A percentile compares a stretch with the other conserved stretches of the same genome.
These are phyloP conservation scores for Neurospora sp. DNA, from an alignment of 495 filamentous ascomycete species.

Conservation along the genomic window DNA sequence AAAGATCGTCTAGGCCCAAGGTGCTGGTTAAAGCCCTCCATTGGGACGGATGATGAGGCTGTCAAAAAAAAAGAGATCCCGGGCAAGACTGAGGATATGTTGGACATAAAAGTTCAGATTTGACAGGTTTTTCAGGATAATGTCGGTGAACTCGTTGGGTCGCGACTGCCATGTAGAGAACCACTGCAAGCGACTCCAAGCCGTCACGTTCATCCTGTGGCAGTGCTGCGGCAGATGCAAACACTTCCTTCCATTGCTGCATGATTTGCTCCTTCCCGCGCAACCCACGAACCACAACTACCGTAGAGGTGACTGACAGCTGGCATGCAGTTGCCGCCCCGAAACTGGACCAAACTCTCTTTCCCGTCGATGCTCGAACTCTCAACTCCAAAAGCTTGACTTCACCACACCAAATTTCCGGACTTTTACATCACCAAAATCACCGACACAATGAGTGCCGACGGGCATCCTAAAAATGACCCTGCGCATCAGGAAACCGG, in stretches of 20 bases:
- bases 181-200: not conserved
- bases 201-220: not conserved
- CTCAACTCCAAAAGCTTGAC: not conserved
- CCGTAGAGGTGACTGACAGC: not conserved
- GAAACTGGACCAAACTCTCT: not conserved
- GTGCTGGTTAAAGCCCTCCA: not conserved
- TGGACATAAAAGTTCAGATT: not conserved
- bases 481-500: not conserved
- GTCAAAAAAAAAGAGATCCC: not conserved
- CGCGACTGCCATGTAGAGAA: not conserved
- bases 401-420: not conserved
- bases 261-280: not conserved
- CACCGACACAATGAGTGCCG: not conserved
- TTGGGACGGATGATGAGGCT: not conserved
- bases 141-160: not conserved
- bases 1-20: not conserved
- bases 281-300: not conserved
- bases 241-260: not conserved
- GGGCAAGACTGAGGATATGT: not conserved
- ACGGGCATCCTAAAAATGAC: not conserved
- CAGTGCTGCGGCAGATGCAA: not conserved
- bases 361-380: not conserved
- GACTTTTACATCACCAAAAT: not conserved
- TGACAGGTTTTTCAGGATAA: not conserved
- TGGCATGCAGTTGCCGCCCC: not conserved